These are phyloP conservation scores for Hypomyces perniciosus DNA, from an alignment of 2,329 filamentous ascomycete species.

Conservation along the genomic window DNA sequence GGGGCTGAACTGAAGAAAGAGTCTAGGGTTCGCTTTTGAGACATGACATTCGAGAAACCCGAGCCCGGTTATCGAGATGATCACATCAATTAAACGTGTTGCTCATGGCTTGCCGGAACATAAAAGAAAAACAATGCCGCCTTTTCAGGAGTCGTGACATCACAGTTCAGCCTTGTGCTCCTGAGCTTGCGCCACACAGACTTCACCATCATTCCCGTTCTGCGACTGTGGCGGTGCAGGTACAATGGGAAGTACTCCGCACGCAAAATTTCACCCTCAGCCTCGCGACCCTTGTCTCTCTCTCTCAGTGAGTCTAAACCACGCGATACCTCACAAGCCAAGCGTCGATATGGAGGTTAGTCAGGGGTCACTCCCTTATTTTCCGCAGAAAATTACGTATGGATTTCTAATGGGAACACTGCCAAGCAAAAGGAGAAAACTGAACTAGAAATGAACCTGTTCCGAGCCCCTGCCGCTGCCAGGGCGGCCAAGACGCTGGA, in stretches of 20 bases:
- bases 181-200: conserved; percentile 9
- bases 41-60: conserved; percentile 4
- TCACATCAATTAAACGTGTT: neutral
- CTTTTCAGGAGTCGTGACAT: conserved; percentile 16
- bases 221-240: conserved; percentile 20
- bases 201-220: neutral
- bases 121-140: neutral
- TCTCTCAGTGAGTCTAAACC: conserved; percentile 10
- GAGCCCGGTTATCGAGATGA: neutral
- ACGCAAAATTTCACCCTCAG: conserved; percentile 26
- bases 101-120: neutral
- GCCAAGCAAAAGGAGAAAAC: conserved; percentile 21
- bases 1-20: conserved; percentile 50
- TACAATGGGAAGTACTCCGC: conserved; percentile 20
- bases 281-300: conserved; percentile 18
- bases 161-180: conserved; percentile 12
- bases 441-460: conserved; percentile 48
- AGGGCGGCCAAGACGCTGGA: conserved; percentile 76
- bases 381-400: no score
- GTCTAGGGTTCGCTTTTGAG: conserved; percentile 53
- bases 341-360: conserved; percentile 29
- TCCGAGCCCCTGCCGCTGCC: conserved; percentile 69
- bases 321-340: conserved; percentile 18
- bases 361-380: neutral
- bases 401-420: neutral